These are phyloP conservation scores for Amaranthus cruentus DNA, from an alignment of 148 eudicot genomes.

Conservation along the genomic window DNA sequence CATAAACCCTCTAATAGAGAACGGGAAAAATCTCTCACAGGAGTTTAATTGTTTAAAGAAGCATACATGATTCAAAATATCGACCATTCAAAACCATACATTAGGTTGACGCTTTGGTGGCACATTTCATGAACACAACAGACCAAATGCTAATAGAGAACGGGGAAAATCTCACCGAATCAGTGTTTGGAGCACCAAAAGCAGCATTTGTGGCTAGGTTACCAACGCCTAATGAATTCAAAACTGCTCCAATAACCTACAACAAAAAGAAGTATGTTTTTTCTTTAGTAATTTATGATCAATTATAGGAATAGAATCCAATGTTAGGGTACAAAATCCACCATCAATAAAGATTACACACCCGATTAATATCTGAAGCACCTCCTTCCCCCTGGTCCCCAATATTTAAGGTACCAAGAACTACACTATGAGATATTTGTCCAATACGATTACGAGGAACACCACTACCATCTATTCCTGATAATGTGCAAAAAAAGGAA, in stretches of 20 bases:
- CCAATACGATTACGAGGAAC: conserved; percentile 61
- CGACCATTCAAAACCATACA: not conserved
- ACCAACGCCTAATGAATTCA: conserved; percentile 79
- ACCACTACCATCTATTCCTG: conserved; percentile 60
- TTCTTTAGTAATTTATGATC: not conserved
- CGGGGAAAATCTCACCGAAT: conserved; percentile 22
- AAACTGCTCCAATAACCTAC: conserved; percentile 90
- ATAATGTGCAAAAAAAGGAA: conserved; percentile 11
- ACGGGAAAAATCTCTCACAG: too few relatives aligned
- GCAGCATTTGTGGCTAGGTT: conserved; percentile 31
- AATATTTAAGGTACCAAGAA: conserved; percentile 70
- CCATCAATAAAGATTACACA: conserved; percentile 27
- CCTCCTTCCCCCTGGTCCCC: conserved; percentile 77
- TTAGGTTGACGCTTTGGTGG: not conserved
- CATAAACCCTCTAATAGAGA: not conserved
- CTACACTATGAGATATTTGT: conserved; percentile 79
- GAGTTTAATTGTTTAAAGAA: not conserved
- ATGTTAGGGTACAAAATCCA: not conserved
- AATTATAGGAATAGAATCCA: not conserved
- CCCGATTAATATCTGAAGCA: conserved; percentile 72
- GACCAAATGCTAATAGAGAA: conserved; percentile 21
- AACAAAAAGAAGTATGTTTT: not conserved
- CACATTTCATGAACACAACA: conserved; percentile 15
- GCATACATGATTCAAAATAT: not conserved
- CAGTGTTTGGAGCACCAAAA: conserved; percentile 35